phyloP scores from a whole-genome alignment of 2,329 filamentous ascomycete genomes.

The Neobulgaria alba region DNA sequence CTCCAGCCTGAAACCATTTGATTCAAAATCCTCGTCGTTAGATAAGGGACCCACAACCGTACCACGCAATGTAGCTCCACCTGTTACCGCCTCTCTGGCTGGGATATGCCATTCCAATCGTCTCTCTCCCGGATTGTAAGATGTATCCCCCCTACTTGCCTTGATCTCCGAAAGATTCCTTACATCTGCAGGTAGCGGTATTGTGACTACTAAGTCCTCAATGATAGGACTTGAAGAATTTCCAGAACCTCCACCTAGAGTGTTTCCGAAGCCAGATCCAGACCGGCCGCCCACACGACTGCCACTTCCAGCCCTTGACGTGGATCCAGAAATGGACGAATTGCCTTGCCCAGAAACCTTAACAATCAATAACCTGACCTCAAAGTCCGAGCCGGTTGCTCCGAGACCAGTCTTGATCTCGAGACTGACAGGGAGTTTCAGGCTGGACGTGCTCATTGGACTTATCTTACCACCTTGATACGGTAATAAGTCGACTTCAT shows the following conservation, averaged over 20 bases:
- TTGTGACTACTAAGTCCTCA: slow-evolving; percentile 68
- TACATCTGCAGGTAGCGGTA: slow-evolving; percentile 72
- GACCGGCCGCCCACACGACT: slow-evolving; percentile 33
- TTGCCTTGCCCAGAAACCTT: slow-evolving; percentile 47
- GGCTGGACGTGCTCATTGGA: slow-evolving; percentile 43
- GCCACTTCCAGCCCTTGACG: slow-evolving; percentile 31
- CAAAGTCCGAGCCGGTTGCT: slow-evolving; percentile 70
- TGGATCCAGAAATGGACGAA: slow-evolving; percentile 32
- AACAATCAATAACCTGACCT: slow-evolving; percentile 68
- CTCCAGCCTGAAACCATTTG: slow-evolving; percentile 27
- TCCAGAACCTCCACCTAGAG: slow-evolving; percentile 37
- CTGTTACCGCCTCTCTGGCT: slow-evolving; percentile 64
- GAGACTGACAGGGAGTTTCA: slow-evolving; percentile 74
- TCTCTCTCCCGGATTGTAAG: slow-evolving; percentile 65
- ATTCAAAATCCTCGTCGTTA: slow-evolving; percentile 38
- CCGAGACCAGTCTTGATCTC: slow-evolving; percentile 79
- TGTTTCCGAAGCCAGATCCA: slow-evolving; percentile 38
- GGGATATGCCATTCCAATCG: slow-evolving; percentile 76
- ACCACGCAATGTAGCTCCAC: slow-evolving; percentile 67
- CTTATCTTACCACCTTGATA: slow-evolving; percentile 50
- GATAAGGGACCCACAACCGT: slow-evolving; percentile 62
- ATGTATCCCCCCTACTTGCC: slow-evolving; percentile 73
- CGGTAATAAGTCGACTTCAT: slow-evolving; percentile 85
- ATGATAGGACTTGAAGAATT: slow-evolving; percentile 40
- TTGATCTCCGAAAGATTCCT: slow-evolving; percentile 77